Base-by-base conservation (phyloP, 2,329 filamentous ascomycete species). In the Talaromyces sp. region DNA sequence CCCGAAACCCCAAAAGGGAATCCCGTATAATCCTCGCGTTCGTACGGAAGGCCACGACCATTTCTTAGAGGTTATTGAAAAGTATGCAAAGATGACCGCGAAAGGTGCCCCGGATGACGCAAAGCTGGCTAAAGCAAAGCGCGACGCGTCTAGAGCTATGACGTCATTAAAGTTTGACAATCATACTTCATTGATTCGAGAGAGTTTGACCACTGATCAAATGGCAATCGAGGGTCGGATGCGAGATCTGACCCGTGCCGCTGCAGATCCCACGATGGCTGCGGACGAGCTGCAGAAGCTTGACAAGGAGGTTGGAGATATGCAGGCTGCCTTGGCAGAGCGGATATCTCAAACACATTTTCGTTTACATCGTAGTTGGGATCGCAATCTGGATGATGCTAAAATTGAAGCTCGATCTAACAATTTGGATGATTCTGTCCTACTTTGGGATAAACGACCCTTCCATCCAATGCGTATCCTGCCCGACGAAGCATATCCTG, bases 371-470 rank as follows among this genome's bases (percentile, higher is more conserved):
- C 61, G 52, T 65, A 19, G 73, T 27, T 63, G 54, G 41, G 54
- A 56, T 1, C 49, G 50, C 14, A n/a, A 33, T 73, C 43, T 77
- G 27, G 85, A 89, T 62, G 84, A 86, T 64, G 68, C 79, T 40
- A 80, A 82, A 57, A 59, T 81, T 14, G 50, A 58, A 19, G 41
- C 54, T 14, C 42, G 49, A 7, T 60, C 56, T 2, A 61, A 59
- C 11, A 62, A 58, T 77, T 80, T 62, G 68, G 73, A 45, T 75
- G 80, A 69, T 1, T 81, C 84, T 0, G 62, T 80, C 1, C 70
- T 93, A 3, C 63, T 78, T 22, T 92, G 86, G 84, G 90, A 96
- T 69, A 79, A 82, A 1, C 85, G 91, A 14, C 73, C 77, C 2
- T 85, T 84, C 63, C 90, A 96, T 63, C 88, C 90, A 0, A 76